Conservation (phyloP, 176 grass and related monocot species). For the Pharus latifolius region DNA sequence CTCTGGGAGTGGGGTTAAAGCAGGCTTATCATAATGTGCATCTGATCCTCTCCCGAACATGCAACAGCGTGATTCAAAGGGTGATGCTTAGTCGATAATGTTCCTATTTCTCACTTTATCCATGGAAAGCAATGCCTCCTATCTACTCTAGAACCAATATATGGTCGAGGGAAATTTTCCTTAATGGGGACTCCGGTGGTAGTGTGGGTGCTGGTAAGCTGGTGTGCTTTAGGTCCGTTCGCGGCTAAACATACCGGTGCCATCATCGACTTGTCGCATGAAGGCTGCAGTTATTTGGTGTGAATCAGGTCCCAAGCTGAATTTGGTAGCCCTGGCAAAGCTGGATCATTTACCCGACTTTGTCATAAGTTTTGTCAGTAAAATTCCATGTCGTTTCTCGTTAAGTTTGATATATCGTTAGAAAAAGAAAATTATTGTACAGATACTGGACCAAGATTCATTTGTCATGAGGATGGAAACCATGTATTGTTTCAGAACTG, state of each 20-base stretch:
- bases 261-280: constrained; percentile 19
- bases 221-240: constrained; percentile 2
- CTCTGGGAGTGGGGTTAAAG: constrained; percentile 23
- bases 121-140: constrained; percentile 6
- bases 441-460: background rate
- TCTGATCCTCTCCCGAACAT: constrained; percentile 20
- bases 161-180: background rate
- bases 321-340: background rate
- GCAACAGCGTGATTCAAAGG: background rate
- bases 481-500: constrained; percentile 30
- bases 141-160: constrained; percentile 6
- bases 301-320: constrained; percentile 7
- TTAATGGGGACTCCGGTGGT: background rate
- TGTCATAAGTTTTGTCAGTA: background rate
- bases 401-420: background rate
- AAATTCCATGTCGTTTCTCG: constrained; percentile 9
- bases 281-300: constrained; percentile 15
- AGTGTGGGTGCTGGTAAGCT: constrained; percentile 13
- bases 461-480: background rate
- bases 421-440: background rate
- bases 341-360: background rate
- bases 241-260: constrained; percentile 9
- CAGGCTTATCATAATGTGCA: constrained; percentile 29
- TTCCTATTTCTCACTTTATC: constrained; percentile 18
- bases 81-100: constrained; percentile 2